Evolutionary conservation across 1,284 basidiomycete genomes (phyloP).

Genomic region (Mycena sp.): DNA sequence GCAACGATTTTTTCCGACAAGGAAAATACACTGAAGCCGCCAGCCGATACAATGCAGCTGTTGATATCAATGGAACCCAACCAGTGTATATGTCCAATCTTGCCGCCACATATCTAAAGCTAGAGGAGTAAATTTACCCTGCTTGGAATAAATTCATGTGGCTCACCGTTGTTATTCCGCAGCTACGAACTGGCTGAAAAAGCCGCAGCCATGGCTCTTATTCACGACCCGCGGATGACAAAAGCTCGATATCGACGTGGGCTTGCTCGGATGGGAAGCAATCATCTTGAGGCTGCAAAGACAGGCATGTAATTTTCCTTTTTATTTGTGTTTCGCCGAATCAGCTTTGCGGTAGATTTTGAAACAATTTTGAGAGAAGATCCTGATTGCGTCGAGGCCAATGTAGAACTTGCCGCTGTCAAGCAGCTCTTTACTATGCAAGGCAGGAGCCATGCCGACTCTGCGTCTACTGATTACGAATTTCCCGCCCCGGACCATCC

Average conservation of each 20-base stretch:
- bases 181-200: slow-evolving; percentile 56
- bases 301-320: slow-evolving; percentile 39
- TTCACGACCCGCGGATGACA: slow-evolving; percentile 49
- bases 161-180: not conserved
- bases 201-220: slow-evolving; percentile 51
- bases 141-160: not conserved
- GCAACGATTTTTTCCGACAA: slow-evolving; percentile 20
- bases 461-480: not conserved
- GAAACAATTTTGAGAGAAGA: slow-evolving; percentile 16
- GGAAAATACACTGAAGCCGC: slow-evolving; percentile 20
- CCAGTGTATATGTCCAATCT: slow-evolving; percentile 52
- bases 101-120: slow-evolving; percentile 51
- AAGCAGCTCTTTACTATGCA: not conserved
- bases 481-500: slow-evolving; percentile 2
- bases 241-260: slow-evolving; percentile 56
- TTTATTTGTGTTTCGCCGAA: not conserved
- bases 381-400: slow-evolving; percentile 19
- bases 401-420: slow-evolving; percentile 5
- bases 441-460: not conserved
- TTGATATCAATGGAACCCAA: slow-evolving; percentile 34
- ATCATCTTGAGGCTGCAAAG: slow-evolving; percentile 46
- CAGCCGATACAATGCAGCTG: slow-evolving; percentile 12
- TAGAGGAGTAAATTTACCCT: slow-evolving; percentile 44
- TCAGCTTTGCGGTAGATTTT: slow-evolving; percentile 4
- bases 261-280: slow-evolving; percentile 49